A percentile compares a stretch with the other conserved stretches of the same genome.
Conservation (phyloP, 176 grass and related monocot genomes). For the Rhynchospora tenuis region DNA sequence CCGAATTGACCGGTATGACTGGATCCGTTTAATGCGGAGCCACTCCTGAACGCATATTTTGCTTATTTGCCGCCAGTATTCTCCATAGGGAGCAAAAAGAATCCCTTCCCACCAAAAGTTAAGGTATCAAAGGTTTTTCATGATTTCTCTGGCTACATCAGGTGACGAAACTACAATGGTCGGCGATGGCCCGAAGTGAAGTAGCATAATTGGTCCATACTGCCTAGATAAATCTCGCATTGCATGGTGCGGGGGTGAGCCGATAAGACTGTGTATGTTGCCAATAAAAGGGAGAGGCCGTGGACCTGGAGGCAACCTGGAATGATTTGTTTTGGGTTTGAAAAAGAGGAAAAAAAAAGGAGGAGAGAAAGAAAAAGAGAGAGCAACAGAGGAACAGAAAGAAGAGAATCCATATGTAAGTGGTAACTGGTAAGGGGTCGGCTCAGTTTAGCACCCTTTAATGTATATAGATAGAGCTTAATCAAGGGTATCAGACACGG, state of each 20-base stretch:
- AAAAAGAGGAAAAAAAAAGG: background rate
- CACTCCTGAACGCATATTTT: background rate
- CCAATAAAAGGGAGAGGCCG: slow-evolving; percentile 30
- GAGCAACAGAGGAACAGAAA: background rate
- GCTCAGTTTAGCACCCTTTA: no score
- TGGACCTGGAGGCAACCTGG: slow-evolving; percentile 26
- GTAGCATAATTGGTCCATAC: slow-evolving; percentile 19
- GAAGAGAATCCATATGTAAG: no score
- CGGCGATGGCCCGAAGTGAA: slow-evolving; percentile 28
- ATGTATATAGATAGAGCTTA: no score
- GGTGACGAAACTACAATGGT: slow-evolving; percentile 25
- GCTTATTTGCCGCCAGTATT: slow-evolving; percentile 6
- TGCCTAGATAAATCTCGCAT: slow-evolving; percentile 23
- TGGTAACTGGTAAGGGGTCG: no score
- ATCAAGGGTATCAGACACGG: no score
- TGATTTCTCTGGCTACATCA: slow-evolving; percentile 10
- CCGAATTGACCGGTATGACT: slow-evolving; percentile 4
- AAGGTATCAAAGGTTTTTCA: background rate
- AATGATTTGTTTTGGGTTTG: no score
- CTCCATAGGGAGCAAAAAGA: slow-evolving; percentile 8
- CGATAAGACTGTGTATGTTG: slow-evolving; percentile 26
- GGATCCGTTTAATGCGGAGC: slow-evolving; percentile 14
- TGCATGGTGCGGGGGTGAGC: slow-evolving; percentile 1
- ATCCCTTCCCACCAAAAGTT: background rate
- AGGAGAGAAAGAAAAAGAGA: background rate